Percentiles rank a stretch among this genome's conserved stretches.
Evolutionary conservation across 2,329 filamentous ascomycete species (phyloP).

Genomic region (Helotiales sp.): DNA sequence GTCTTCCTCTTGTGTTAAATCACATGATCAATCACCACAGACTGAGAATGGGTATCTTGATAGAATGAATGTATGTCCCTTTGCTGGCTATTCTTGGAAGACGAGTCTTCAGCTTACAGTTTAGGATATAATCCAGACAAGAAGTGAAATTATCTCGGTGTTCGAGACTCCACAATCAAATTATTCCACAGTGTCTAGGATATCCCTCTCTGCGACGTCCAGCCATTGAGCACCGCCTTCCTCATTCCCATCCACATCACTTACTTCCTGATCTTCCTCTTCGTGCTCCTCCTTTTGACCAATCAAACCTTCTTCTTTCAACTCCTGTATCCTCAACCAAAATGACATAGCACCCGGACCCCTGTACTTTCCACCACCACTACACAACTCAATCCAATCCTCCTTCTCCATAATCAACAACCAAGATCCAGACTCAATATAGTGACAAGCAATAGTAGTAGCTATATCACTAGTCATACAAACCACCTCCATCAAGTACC

Average conservation of each 20-base stretch:
- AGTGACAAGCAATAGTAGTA: background rate
- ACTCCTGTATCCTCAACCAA: background rate
- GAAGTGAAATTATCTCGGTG: too few relatives aligned
- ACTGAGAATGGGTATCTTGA: too few relatives aligned
- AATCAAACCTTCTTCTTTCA: background rate
- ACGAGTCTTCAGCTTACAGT: too few relatives aligned
- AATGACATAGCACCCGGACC: background rate
- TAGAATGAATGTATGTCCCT: too few relatives aligned
- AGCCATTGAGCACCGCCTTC: too few relatives aligned
- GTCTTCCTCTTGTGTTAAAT: too few relatives aligned
- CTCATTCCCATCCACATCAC: background rate
- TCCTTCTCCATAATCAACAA: background rate
- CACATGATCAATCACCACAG: too few relatives aligned
- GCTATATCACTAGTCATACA: background rate
- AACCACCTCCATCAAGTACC: background rate
- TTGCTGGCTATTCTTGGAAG: too few relatives aligned
- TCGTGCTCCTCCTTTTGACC: background rate
- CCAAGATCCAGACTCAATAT: background rate
- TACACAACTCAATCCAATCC: background rate
- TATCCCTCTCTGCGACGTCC: too few relatives aligned
- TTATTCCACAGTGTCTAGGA: too few relatives aligned
- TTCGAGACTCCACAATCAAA: too few relatives aligned
- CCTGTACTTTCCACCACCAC: background rate
- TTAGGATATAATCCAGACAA: too few relatives aligned
- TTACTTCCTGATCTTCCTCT: background rate